These are phyloP conservation scores for Aspergillus sparsus DNA, from an alignment of 495 filamentous ascomycete species.

Conservation along the genomic window DNA sequence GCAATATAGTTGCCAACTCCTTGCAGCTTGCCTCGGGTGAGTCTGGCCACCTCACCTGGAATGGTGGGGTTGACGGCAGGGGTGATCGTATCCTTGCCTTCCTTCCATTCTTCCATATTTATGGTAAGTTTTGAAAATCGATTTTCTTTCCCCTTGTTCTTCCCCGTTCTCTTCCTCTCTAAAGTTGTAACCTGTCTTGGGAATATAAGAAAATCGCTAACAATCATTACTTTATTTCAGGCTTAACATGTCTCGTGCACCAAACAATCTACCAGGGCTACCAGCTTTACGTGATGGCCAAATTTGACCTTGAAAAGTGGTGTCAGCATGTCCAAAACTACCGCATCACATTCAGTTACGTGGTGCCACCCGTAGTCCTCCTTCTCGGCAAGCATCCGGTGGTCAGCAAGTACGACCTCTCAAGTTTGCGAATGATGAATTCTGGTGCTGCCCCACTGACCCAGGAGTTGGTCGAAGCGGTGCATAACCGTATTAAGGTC, in stretches of 20 bases:
- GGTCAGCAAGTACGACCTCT: conserved; percentile 79
- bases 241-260: conserved; percentile 64
- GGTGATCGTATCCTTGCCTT: conserved; percentile 77
- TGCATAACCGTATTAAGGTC: conserved; percentile 72
- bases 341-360: conserved; percentile 74
- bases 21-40: conserved; percentile 60
- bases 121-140: conserved; percentile 51
- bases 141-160: too few relatives aligned
- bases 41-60: conserved; percentile 56
- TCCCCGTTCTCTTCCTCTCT: not conserved
- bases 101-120: conserved; percentile 94
- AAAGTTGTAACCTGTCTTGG: not conserved
- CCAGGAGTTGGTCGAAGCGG: conserved; percentile 73
- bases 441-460: conserved; percentile 89
- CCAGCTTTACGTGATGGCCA: conserved; percentile 71
- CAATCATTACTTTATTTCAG: conserved; percentile 70
- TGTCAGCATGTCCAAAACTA: conserved; percentile 74
- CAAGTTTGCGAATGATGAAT: conserved; percentile 78
- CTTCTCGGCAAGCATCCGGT: conserved; percentile 76
- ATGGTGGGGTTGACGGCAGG: conserved; percentile 60
- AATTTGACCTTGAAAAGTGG: conserved; percentile 80
- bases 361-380: conserved; percentile 84
- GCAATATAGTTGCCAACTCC: conserved; percentile 76
- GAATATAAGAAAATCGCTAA: not conserved
- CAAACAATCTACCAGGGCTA: conserved; percentile 66